Base-by-base conservation (phyloP, 805 yeast genomes). In the Candida adriatica region DNA sequence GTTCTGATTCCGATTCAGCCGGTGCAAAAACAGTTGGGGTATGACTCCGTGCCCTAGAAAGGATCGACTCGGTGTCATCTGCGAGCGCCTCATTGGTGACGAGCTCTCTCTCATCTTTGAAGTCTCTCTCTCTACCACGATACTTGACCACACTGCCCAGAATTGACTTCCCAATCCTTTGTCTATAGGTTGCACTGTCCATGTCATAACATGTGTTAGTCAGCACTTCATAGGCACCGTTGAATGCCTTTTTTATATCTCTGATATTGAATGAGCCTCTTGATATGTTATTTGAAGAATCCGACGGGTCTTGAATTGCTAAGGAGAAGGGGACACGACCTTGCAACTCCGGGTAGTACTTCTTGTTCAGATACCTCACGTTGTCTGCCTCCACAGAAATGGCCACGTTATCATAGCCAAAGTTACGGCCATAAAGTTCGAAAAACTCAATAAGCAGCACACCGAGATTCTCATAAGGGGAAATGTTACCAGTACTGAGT, bases 221-320 rank as follows among this genome's bases (percentile, higher is more conserved):
- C 21, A 87, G 59, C 33, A 86, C 52, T 49, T 83, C 92, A 59
- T 68, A 87, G 0, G 96, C 95, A 24, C 95, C 95, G 13, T 79
- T 78, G 60, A 90, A 87, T 0, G 95, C 85, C 45, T 85, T 77
- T 50, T 82, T 84, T 35, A 90, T 69, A 46, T 79, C 84, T 23
- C 85, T 59, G 25, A 85, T 61, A 53, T 87, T 87, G 60, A 76
- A 85, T 2, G 94, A 77, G 5, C 95, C 84, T 44, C 95, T 66
- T 27, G 92, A 76, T 29, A 90, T 79, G 53, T 90, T 90, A 50
- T 90, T 90, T n/a, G 62, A 42, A 2, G 76, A 62, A 49, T 88
- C 96, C 29, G 80, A 78, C 2, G 97, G 97, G 51, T 90, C 97
- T 55, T 82, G 90, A 18, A 90, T 82, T 1, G 86, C 79, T 24